Conservation (phyloP, 768 basidiomycete species). For the Brasilioporus rufonigricans region DNA sequence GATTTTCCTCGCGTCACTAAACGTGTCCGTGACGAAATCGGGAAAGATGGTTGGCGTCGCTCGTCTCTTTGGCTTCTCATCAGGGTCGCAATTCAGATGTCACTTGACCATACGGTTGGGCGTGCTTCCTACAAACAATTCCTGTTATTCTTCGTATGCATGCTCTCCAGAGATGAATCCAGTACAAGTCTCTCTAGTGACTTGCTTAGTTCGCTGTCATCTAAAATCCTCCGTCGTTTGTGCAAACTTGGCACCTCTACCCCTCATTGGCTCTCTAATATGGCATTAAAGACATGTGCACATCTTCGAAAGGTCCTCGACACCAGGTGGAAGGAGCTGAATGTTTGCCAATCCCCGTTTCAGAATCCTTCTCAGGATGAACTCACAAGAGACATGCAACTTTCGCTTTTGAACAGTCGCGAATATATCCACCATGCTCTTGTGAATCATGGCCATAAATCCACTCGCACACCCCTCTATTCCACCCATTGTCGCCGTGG, state of each 20-base stretch:
- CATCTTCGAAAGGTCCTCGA: conserved; percentile 22
- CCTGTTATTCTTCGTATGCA: not conserved
- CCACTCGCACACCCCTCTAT: not conserved
- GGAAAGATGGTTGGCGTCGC: not conserved
- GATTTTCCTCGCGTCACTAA: not conserved
- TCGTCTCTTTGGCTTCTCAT: not conserved
- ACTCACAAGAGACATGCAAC: conserved; percentile 25
- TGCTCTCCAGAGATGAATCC: not conserved
- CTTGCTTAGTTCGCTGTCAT: not conserved
- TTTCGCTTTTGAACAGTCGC: conserved; percentile 27
- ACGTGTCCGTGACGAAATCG: not conserved
- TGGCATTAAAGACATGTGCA: not conserved
- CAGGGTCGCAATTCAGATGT: not conserved
- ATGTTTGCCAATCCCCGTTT: conserved; percentile 4
- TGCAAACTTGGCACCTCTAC: not conserved
- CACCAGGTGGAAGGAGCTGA: conserved; percentile 33
- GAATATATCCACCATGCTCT: conserved; percentile 11
- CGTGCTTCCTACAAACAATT: not conserved
- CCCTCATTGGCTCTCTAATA: not conserved
- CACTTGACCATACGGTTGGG: not conserved
- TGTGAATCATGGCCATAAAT: not conserved
- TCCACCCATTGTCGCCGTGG: conserved; percentile 3
- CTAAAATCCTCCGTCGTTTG: not conserved
- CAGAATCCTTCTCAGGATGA: not conserved
- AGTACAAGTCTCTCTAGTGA: not conserved